These are phyloP conservation scores for Hypoxylon sp. DNA, from an alignment of 2,329 filamentous ascomycete genomes.

Conservation along the genomic window DNA sequence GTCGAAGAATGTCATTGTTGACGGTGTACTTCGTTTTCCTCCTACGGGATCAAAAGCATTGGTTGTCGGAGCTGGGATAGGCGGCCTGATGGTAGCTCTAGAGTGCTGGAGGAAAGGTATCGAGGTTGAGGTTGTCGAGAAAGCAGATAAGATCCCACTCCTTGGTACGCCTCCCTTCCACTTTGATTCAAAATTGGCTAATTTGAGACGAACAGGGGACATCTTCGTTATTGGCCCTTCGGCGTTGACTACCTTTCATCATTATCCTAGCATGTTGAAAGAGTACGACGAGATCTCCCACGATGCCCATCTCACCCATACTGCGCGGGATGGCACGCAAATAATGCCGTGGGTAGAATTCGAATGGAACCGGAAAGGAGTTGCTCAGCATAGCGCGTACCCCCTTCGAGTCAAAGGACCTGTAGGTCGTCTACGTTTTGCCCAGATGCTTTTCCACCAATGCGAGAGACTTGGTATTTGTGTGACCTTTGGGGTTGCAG, in stretches of 20 bases:
- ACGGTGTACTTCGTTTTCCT: conserved; percentile 30
- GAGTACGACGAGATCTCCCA: conserved; percentile 26
- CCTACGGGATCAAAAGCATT: conserved; percentile 17
- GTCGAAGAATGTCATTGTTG: conserved; percentile 18
- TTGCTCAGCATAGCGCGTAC: conserved; percentile 5
- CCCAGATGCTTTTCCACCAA: conserved; percentile 23
- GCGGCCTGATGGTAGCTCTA: conserved; percentile 19
- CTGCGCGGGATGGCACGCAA: conserved; percentile 1
- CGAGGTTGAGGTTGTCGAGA: conserved; percentile 31
- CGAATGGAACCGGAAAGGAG: conserved; percentile 28
- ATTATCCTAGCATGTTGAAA: conserved; percentile 24
- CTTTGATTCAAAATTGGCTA: neutral
- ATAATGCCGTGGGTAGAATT: conserved; percentile 8
- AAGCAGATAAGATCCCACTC: conserved; percentile 1
- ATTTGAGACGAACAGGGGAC: conserved; percentile 19
- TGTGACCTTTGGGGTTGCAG: conserved; percentile 33
- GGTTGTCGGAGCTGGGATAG: conserved; percentile 22
- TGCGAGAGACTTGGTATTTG: conserved; percentile 34
- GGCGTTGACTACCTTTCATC: conserved; percentile 17
- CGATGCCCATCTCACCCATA: conserved; percentile 2
- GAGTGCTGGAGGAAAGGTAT: conserved; percentile 32
- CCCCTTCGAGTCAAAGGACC: conserved; percentile 25
- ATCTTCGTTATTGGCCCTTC: conserved; percentile 19
- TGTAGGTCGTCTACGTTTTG: conserved; percentile 1
- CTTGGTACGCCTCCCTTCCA: conserved; percentile 5